Percentiles rank a stretch among this genome's conserved stretches.
Evolutionary conservation across 2,329 filamentous ascomycete genomes (phyloP).

Genomic region (Apiospora hydei): DNA sequence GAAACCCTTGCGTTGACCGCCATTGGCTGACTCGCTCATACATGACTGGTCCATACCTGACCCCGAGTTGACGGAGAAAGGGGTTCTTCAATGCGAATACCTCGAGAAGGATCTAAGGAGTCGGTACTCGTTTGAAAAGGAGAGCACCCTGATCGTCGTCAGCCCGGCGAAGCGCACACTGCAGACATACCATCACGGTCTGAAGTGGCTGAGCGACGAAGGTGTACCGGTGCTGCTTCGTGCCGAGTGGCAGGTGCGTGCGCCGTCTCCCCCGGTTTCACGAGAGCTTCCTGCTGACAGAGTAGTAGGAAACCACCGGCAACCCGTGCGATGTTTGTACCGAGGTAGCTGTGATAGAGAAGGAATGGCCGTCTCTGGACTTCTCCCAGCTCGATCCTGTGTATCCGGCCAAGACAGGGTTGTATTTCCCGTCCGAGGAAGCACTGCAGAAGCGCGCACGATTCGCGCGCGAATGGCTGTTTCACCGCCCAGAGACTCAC

Average conservation of each 20-base stretch:
- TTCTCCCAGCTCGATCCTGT: slow-evolving; percentile 42
- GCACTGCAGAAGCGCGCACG: slow-evolving; percentile 36
- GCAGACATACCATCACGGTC: slow-evolving; percentile 39
- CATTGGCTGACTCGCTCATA: slow-evolving; percentile 36
- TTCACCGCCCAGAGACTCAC: slow-evolving; percentile 38
- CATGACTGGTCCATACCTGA: slow-evolving; percentile 42
- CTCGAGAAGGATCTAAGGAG: slow-evolving; percentile 37
- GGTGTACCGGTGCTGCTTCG: slow-evolving; percentile 40
- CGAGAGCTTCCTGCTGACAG: not conserved
- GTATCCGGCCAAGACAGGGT: slow-evolving; percentile 42
- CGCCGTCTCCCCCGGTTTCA: slow-evolving; percentile 21
- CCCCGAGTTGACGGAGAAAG: slow-evolving; percentile 39
- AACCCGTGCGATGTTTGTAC: slow-evolving; percentile 42
- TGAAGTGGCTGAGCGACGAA: slow-evolving; percentile 39
- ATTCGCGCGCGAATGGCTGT: slow-evolving; percentile 41
- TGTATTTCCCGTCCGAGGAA: slow-evolving; percentile 40
- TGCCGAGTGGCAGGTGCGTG: slow-evolving; percentile 44
- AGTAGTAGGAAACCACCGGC: slow-evolving; percentile 39
- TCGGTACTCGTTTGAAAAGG: slow-evolving; percentile 32
- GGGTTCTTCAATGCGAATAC: slow-evolving; percentile 38
- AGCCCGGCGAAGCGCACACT: slow-evolving; percentile 42
- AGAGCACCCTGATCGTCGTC: slow-evolving; percentile 41
- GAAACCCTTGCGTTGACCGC: slow-evolving; percentile 8
- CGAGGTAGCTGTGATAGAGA: slow-evolving; percentile 34
- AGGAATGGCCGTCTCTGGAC: slow-evolving; percentile 41